Evolutionary conservation across 2,329 filamentous ascomycete genomes (phyloP).

Genomic region (Penicillium freii): DNA sequence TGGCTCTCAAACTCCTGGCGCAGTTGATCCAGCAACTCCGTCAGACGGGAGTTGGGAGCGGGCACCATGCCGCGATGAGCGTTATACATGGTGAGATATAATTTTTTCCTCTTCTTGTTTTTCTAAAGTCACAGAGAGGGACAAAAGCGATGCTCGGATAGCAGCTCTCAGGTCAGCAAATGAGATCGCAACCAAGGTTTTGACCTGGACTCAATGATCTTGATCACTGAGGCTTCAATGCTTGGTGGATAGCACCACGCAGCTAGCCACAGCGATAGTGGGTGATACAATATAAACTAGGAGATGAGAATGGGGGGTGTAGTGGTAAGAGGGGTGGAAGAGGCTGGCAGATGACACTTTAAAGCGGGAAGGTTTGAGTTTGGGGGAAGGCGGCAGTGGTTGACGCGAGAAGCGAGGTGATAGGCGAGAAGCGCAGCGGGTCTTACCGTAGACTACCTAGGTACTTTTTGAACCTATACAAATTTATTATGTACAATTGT

Average conservation of each 20-base stretch:
- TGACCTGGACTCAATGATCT: constrained; percentile 12
- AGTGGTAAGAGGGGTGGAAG: constrained; percentile 16
- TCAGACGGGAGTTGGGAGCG: constrained; percentile 71
- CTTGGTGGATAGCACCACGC: constrained; percentile 26
- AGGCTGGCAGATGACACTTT: constrained; percentile 23
- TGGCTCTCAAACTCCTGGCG: constrained; percentile 88
- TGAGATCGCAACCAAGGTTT: constrained; percentile 2
- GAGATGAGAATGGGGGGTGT: constrained; percentile 6
- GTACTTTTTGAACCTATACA: too few species aligned
- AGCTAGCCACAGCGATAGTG: constrained; percentile 22
- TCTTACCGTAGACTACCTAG: background rate
- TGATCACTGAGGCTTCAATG: constrained; percentile 23
- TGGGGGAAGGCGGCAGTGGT: constrained; percentile 30
- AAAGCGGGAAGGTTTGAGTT: constrained; percentile 24
- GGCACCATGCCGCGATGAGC: constrained; percentile 76
- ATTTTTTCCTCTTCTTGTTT: background rate
- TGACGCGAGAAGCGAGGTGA: constrained; percentile 37
- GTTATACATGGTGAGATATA: constrained; percentile 68
- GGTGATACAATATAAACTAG: constrained; percentile 3
- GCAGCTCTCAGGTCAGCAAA: background rate
- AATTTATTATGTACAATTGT: too few species aligned
- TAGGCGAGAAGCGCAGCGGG: constrained; percentile 26
- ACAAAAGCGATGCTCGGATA: background rate
- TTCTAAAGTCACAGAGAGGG: background rate
- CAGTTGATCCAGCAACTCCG: constrained; percentile 88